These are phyloP conservation scores for Phenoliferia sp. DNA, from an alignment of 1,284 basidiomycete species.

Conservation along the genomic window DNA sequence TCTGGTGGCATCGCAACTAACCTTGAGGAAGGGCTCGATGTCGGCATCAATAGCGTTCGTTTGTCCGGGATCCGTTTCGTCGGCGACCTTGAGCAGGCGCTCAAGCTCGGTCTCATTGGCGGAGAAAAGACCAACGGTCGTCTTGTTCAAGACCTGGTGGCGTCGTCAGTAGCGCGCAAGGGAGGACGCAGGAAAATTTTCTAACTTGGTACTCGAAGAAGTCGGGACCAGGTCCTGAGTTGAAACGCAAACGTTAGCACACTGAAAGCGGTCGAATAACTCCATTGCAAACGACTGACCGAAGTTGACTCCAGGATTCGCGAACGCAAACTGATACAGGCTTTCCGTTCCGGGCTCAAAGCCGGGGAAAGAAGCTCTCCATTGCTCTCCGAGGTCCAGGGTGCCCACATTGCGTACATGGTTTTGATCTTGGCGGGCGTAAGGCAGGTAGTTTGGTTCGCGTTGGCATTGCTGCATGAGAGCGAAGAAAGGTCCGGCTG, in stretches of 20 bases:
- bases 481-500: slow-evolving; percentile 24
- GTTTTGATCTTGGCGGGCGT: slow-evolving; percentile 21
- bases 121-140: slow-evolving; percentile 4
- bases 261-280: background rate
- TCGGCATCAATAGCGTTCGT: slow-evolving; percentile 31
- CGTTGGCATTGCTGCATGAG: slow-evolving; percentile 11
- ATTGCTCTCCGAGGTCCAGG: slow-evolving; percentile 2
- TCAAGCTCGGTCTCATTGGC: slow-evolving; percentile 12
- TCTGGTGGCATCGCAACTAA: background rate
- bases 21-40: slow-evolving; percentile 27
- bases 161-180: background rate
- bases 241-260: background rate
- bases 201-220: slow-evolving; percentile 22
- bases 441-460: slow-evolving; percentile 25
- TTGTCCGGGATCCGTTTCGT: slow-evolving; percentile 27
- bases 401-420: slow-evolving; percentile 27
- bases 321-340: slow-evolving; percentile 14
- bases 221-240: slow-evolving; percentile 6
- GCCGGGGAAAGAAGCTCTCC: slow-evolving; percentile 27
- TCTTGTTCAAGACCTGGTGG: slow-evolving; percentile 21
- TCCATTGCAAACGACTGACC: background rate
- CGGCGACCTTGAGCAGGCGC: slow-evolving; percentile 17
- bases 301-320: slow-evolving; percentile 9
- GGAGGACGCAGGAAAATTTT: background rate
- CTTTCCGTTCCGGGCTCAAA: slow-evolving; percentile 28